phyloP scores from a whole-genome alignment of 2,329 filamentous ascomycete species.

The Tolypocladium nubicola region DNA sequence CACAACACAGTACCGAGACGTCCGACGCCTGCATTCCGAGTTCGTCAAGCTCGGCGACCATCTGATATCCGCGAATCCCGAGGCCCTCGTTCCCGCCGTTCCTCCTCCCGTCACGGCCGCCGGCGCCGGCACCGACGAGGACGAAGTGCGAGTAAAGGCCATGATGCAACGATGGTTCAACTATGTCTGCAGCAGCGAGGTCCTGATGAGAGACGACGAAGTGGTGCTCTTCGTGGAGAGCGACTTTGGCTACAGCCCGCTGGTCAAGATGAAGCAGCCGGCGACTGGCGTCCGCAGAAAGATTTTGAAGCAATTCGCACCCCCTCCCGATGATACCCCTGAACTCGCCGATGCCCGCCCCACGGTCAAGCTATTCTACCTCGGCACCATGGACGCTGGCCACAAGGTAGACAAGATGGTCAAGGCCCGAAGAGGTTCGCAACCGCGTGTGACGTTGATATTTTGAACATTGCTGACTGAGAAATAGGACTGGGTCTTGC shows the following conservation, averaged over 20 bases:
- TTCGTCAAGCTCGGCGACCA: slow-evolving; percentile 96
- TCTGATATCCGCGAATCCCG: slow-evolving; percentile 93
- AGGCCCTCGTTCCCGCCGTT: slow-evolving; percentile 86
- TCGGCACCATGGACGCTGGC: slow-evolving; percentile 91
- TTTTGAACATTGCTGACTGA: slow-evolving; percentile 6
- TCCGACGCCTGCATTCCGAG: slow-evolving; percentile 88
- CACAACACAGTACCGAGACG: slow-evolving; percentile 96
- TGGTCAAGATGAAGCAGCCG: slow-evolving; percentile 91
- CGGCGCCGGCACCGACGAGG: slow-evolving; percentile 90
- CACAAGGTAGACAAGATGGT: slow-evolving; percentile 95
- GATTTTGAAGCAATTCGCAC: slow-evolving; percentile 95
- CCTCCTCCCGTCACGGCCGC: slow-evolving; percentile 91
- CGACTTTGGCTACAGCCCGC: slow-evolving; percentile 94
- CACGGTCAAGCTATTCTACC: slow-evolving; percentile 88
- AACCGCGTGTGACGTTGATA: background rate
- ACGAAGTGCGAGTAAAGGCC: slow-evolving; percentile 80
- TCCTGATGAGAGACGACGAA: slow-evolving; percentile 90
- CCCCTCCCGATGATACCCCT: slow-evolving; percentile 91
- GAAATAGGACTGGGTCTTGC: slow-evolving; percentile 73
- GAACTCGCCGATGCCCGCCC: slow-evolving; percentile 86
- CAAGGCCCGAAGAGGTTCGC: slow-evolving; percentile 74
- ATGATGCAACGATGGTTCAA: slow-evolving; percentile 93
- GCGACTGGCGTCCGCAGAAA: slow-evolving; percentile 92
- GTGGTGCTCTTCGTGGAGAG: slow-evolving; percentile 98
- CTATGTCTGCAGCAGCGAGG: slow-evolving; percentile 81